Evolutionary conservation across 345 rosid species (phyloP), one percentile per base, ranked within the genome.

Genomic region (Erysimum cheiranthoides): DNA sequence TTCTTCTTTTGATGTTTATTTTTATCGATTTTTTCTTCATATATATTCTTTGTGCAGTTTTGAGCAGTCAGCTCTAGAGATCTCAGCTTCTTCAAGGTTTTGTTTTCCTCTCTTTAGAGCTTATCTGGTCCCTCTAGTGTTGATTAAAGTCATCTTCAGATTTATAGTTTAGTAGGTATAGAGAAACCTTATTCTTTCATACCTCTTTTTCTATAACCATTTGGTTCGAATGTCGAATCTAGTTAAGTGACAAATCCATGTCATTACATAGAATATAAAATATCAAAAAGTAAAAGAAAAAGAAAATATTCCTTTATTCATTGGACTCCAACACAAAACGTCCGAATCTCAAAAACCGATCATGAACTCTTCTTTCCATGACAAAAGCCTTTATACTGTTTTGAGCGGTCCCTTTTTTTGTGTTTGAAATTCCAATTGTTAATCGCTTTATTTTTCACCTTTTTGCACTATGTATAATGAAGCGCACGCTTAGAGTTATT

Each of bases 71-170:
- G 81, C 77, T 56, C 13, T 66, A 65, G 61, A 65, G 81, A 71
- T 77, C 61, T 47, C 80, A 71, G 72, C 80, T 46, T 71, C 77
- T 64, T 47, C 76, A 71, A 77, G 68, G 61, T 71, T 58, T 66
- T 65, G 53, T 71, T 39, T 77, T 31, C 66, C 61, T 36, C 36
- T 36, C 60, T 66, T 78, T 69, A 79, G 64, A 70, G 70, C 75
- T 54, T 73, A 65, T 68, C 50, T 83, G 71, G 74, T 79, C 16
- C 36, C 68, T 54, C 31, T 77, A 54, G 70, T 81, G 63, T 81
- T 74, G 77, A 54, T 73, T 52, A 39, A 60, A 53, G 50, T 65
- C 58, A 50, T 65, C 34, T 57, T 59, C 73, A 21, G 21, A 42
- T 77, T 62, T 60, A 54, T 63, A 54, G 60, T 38, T 77, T 46